Evolutionary conservation across 352 stramenopile genomes (phyloP).

Genomic region (Globisporangium okanoganense): DNA sequence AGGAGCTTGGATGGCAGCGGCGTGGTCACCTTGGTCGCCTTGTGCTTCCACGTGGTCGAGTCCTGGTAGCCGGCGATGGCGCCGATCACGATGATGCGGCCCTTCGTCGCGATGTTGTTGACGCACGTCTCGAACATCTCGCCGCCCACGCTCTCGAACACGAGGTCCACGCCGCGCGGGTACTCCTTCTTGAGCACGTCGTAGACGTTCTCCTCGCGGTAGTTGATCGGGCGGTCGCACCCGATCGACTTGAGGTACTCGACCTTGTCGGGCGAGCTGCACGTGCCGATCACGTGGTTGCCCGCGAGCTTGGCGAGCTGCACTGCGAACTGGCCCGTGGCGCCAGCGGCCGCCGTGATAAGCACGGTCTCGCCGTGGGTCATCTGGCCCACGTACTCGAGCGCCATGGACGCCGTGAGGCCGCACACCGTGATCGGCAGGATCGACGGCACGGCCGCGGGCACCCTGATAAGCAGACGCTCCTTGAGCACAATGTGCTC

Average conservation of each 20-base stretch:
- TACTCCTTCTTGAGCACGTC: slow-evolving; percentile 51
- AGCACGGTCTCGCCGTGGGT: slow-evolving; percentile 37
- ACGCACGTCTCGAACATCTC: slow-evolving; percentile 39
- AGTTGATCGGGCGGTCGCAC: slow-evolving; percentile 71
- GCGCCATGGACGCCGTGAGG: slow-evolving; percentile 37
- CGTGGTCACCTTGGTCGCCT: slow-evolving; percentile 20
- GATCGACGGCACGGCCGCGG: slow-evolving; percentile 21
- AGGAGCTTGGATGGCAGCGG: slow-evolving; percentile 37
- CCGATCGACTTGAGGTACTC: slow-evolving; percentile 57
- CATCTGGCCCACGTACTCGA: slow-evolving; percentile 44
- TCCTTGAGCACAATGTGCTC: slow-evolving; percentile 35
- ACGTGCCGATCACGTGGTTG: slow-evolving; percentile 64
- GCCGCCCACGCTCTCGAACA: slow-evolving; percentile 43
- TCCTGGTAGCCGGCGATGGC: slow-evolving; percentile 42
- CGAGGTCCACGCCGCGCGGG: slow-evolving; percentile 34
- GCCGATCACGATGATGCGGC: slow-evolving; percentile 44
- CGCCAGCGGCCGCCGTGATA: slow-evolving; percentile 42
- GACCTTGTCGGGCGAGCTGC: slow-evolving; percentile 73
- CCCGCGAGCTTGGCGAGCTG: slow-evolving; percentile 71
- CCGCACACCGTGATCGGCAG: slow-evolving; percentile 39
- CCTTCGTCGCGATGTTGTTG: slow-evolving; percentile 26
- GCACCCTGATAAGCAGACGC: slow-evolving; percentile 20
- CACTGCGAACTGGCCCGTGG: slow-evolving; percentile 64
- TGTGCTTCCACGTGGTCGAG: slow-evolving; percentile 44
- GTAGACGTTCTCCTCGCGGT: slow-evolving; percentile 52